These are phyloP conservation scores for Quercus gilva DNA, from an alignment of 306 rosid species.

Conservation along the genomic window DNA sequence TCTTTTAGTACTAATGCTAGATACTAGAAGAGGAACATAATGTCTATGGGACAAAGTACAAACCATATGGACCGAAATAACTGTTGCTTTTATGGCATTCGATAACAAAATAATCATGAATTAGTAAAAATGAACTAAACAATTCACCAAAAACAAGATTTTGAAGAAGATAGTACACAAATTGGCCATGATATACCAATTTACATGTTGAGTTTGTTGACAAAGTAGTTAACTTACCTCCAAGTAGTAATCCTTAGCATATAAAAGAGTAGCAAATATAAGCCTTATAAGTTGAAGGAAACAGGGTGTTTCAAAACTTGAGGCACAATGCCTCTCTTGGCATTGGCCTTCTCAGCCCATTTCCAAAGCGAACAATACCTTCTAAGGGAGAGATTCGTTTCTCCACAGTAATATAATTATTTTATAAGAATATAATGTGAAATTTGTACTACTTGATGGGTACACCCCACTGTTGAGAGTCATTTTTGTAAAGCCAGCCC, in stretches of 20 bases:
- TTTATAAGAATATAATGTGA: no score
- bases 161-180: background rate
- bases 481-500: no score
- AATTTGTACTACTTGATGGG: no score
- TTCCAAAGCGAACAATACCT: no score
- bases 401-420: no score
- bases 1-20: background rate
- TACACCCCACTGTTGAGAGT: no score
- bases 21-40: background rate
- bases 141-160: background rate
- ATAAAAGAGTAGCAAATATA: conserved; percentile 35
- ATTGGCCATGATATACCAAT: background rate
- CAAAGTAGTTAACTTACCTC: conserved; percentile 20
- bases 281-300: conserved; percentile 28
- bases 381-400: no score
- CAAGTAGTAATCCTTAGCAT: conserved; percentile 35
- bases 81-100: background rate
- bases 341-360: no score
- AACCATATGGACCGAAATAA: no score
- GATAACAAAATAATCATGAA: background rate
- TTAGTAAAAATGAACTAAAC: background rate
- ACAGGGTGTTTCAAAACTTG: conserved; percentile 26
- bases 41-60: background rate
- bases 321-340: conserved; percentile 27
- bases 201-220: no score